Percentiles rank a stretch among this genome's conserved stretches.
phyloP scores from a whole-genome alignment of 768 basidiomycete species.

The Mycena alexandri region DNA sequence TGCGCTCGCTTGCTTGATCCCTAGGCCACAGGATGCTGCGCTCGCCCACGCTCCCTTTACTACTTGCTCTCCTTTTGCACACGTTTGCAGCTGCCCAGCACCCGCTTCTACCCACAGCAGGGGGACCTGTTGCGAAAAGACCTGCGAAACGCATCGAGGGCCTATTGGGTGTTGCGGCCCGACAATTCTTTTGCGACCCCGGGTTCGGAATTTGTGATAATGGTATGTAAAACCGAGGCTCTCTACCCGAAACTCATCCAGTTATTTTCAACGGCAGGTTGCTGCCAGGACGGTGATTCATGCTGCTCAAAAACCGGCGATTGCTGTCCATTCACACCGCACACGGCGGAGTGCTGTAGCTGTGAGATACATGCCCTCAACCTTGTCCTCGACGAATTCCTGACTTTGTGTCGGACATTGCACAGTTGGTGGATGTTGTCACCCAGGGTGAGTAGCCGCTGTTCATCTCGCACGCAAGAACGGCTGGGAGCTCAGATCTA shows the following conservation, averaged over 20 bases:
- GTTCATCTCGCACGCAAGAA: background rate
- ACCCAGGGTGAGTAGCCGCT: background rate
- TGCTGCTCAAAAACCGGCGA: conserved; percentile 2
- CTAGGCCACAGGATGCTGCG: background rate
- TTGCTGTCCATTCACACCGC: conserved; percentile 2
- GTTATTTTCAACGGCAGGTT: background rate
- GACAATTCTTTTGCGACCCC: background rate
- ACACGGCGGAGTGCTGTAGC: conserved; percentile 1
- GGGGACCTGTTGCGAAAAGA: background rate
- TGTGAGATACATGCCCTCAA: conserved; percentile 1
- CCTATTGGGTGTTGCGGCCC: conserved; percentile 5
- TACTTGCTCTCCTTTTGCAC: conserved; percentile 2
- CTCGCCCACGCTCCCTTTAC: background rate
- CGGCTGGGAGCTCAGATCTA: background rate
- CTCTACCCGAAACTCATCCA: background rate
- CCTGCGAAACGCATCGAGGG: conserved; percentile 19
- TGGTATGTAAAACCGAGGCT: conserved; percentile 1
- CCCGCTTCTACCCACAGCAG: conserved; percentile 5
- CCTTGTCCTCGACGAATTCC: conserved; percentile 4
- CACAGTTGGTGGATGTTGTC: conserved; percentile 12
- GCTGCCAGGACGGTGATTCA: background rate
- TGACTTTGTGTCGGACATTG: conserved; percentile 1
- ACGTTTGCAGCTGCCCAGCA: background rate
- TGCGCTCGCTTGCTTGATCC: conserved; percentile 6
- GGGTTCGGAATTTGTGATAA: conserved; percentile 3